Conservation (phyloP, 352 stramenopile species). For the Pythium dissimile region DNA sequence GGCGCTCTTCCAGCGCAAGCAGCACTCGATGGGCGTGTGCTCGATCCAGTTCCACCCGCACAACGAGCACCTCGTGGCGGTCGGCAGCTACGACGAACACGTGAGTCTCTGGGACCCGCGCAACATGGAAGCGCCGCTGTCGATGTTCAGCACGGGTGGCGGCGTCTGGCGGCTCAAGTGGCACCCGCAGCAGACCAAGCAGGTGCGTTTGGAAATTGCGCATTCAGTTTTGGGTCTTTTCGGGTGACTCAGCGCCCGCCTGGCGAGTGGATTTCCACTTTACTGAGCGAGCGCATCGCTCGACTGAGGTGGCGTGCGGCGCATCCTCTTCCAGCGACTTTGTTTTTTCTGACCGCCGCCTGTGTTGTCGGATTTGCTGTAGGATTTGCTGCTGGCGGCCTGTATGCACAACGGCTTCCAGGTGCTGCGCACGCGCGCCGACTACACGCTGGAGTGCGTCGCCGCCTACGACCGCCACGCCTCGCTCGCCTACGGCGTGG, state of each 20-base stretch:
- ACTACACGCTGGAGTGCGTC: constrained; percentile 16
- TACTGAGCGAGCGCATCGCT: too few species aligned
- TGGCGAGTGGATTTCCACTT: too few species aligned
- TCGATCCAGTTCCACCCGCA: constrained; percentile 83
- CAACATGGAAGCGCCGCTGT: constrained; percentile 50
- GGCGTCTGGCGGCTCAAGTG: constrained; percentile 86
- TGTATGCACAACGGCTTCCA: constrained; percentile 90
- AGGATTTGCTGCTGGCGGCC: constrained; percentile 70
- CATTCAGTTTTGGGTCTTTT: not conserved
- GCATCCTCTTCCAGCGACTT: constrained; percentile 2
- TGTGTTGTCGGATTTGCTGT: not conserved
- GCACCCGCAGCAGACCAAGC: constrained; percentile 41
- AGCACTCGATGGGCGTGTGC: constrained; percentile 83
- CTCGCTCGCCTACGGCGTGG: constrained; percentile 82
- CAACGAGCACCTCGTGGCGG: constrained; percentile 53
- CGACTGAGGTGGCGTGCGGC: not conserved
- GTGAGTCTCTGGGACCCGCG: constrained; percentile 77
- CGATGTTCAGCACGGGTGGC: constrained; percentile 45
- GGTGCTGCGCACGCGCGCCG: constrained; percentile 32
- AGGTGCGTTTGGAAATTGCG: constrained; percentile 32
- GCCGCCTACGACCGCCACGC: constrained; percentile 54
- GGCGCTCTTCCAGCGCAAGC: constrained; percentile 55
- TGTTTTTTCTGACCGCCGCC: not conserved
- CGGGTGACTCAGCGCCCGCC: constrained; percentile 9
- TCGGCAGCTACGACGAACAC: constrained; percentile 84